Conservation (phyloP, 345 rosid genomes). For the Clausena lansium region DNA sequence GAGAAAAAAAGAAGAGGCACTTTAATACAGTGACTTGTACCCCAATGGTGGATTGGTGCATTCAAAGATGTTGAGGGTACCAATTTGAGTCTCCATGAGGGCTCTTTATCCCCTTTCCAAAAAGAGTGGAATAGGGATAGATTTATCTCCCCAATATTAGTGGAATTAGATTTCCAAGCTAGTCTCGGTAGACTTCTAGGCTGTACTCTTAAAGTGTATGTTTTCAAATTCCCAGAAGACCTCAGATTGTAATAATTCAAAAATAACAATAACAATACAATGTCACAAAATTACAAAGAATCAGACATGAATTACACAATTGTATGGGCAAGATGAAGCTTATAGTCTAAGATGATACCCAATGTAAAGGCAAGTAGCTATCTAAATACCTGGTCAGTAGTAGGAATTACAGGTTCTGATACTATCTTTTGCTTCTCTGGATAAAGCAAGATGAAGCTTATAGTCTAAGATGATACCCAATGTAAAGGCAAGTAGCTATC, state of each 20-base stretch:
- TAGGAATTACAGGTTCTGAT: conserved; percentile 60
- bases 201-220: too few relatives aligned
- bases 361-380: neutral
- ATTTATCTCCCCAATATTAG: too few relatives aligned
- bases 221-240: too few relatives aligned
- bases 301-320: neutral
- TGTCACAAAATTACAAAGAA: neutral
- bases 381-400: conserved; percentile 58
- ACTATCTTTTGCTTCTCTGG: conserved; percentile 40
- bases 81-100: too few relatives aligned
- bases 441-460: conserved; percentile 15
- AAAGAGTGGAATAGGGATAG: too few relatives aligned
- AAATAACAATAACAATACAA: too few relatives aligned
- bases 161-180: too few relatives aligned
- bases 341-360: neutral
- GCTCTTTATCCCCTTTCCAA: too few relatives aligned
- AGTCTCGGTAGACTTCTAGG: too few relatives aligned
- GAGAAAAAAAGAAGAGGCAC: neutral
- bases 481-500: neutral
- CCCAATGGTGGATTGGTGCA: too few relatives aligned
- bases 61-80: too few relatives aligned
- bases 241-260: too few relatives aligned
- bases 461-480: neutral
- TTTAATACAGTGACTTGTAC: neutral
- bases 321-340: neutral